phyloP scores from a whole-genome alignment of 2,329 filamentous ascomycete genomes.

The Aspergillus novoparasiticus region DNA sequence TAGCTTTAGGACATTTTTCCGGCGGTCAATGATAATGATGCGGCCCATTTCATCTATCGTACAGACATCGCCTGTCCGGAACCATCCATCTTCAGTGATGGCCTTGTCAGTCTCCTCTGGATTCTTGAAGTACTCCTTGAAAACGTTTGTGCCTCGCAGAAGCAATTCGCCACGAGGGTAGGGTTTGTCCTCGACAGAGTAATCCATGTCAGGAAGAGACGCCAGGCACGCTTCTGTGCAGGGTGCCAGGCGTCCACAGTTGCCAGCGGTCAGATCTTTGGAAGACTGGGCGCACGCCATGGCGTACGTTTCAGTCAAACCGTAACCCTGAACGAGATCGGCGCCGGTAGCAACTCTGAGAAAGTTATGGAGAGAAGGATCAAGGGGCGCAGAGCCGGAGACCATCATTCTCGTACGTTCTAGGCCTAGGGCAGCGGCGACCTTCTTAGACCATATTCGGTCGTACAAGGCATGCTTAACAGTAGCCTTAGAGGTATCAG shows the following conservation, averaged over 20 bases:
- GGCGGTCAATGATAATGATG: slow-evolving; percentile 90
- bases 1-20: slow-evolving; percentile 99
- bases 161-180: slow-evolving; percentile 88
- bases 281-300: slow-evolving; percentile 69
- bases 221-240: slow-evolving; percentile 75
- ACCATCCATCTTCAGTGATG: slow-evolving; percentile 89
- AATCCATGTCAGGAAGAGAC: slow-evolving; percentile 93
- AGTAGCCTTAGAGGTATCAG: slow-evolving; percentile 69
- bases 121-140: slow-evolving; percentile 89
- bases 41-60: slow-evolving; percentile 82
- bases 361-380: slow-evolving; percentile 85
- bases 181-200: slow-evolving; percentile 83
- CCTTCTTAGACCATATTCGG: slow-evolving; percentile 88
- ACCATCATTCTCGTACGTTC: slow-evolving; percentile 73
- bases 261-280: slow-evolving; percentile 74
- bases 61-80: slow-evolving; percentile 92
- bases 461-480: slow-evolving; percentile 55
- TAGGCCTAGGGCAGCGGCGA: slow-evolving; percentile 78
- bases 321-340: slow-evolving; percentile 84
- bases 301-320: slow-evolving; percentile 91
- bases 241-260: slow-evolving; percentile 74
- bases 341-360: slow-evolving; percentile 80
- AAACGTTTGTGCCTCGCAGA: slow-evolving; percentile 76
- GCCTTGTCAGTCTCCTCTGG: slow-evolving; percentile 81
- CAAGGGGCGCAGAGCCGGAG: slow-evolving; percentile 86